Evolutionary conservation across 192 early-diverging fungal genomes (phyloP).

Genomic region (Kickxella alabastrina): DNA sequence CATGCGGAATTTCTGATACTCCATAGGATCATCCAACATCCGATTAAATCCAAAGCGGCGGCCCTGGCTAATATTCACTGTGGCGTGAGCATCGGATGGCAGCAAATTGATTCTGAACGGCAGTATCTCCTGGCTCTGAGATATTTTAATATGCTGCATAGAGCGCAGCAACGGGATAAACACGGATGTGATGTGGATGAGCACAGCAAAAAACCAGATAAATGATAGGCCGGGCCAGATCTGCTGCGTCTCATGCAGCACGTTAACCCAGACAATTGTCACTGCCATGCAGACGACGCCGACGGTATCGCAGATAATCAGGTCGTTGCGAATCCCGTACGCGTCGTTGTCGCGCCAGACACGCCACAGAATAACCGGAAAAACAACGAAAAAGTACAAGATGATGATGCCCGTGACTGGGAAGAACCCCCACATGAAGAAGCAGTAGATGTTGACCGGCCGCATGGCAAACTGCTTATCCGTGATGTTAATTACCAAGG

Average conservation of each 20-base stretch:
- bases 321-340: slow-evolving; percentile 57
- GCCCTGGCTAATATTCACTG: neutral
- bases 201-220: slow-evolving; percentile 22
- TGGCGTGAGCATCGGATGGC: neutral
- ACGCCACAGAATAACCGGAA: slow-evolving; percentile 51
- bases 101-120: too few relatives aligned
- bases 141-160: slow-evolving; percentile 9
- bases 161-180: slow-evolving; percentile 23
- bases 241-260: slow-evolving; percentile 17
- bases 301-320: slow-evolving; percentile 50
- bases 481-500: slow-evolving; percentile 18
- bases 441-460: slow-evolving; percentile 14
- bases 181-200: slow-evolving; percentile 37
- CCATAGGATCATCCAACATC: slow-evolving; percentile 22
- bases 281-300: slow-evolving; percentile 38
- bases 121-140: neutral
- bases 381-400: slow-evolving; percentile 47
- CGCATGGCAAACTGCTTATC: slow-evolving; percentile 27
- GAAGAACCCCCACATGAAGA: slow-evolving; percentile 25
- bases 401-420: slow-evolving; percentile 14
- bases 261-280: slow-evolving; percentile 39
- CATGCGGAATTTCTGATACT: slow-evolving; percentile 20
- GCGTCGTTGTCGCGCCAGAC: slow-evolving; percentile 52
- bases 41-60: slow-evolving; percentile 24
- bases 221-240: slow-evolving; percentile 28